These are phyloP conservation scores for Fusarium oxysporum DNA, from an alignment of 2,329 filamentous ascomycete genomes.

Conservation along the genomic window DNA sequence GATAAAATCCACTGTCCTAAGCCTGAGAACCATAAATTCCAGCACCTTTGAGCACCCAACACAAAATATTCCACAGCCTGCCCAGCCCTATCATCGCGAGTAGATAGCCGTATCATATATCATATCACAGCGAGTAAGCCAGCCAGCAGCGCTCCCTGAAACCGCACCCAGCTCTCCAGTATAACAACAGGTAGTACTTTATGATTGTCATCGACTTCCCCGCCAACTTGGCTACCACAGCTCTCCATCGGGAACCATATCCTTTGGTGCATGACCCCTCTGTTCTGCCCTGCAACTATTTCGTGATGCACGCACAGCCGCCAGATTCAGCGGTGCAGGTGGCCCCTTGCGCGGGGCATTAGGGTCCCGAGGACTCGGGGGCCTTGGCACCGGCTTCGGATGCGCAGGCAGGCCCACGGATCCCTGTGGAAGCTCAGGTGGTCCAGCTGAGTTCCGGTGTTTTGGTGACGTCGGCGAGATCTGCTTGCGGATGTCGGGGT, in stretches of 20 bases:
- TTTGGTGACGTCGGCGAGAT: conserved; percentile 44
- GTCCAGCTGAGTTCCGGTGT: conserved; percentile 28
- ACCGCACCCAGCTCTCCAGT: neutral
- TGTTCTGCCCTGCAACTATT: conserved; percentile 15
- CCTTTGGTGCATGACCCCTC: conserved; percentile 10
- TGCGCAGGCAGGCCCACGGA: conserved; percentile 48
- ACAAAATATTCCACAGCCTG: neutral
- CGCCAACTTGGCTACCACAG: conserved; percentile 13
- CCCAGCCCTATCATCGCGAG: neutral
- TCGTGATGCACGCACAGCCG: conserved; percentile 14
- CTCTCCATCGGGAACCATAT: conserved; percentile 31
- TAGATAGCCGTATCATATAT: neutral
- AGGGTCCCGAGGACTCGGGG: conserved; percentile 20
- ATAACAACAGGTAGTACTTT: neutral
- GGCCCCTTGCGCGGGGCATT: conserved; percentile 33
- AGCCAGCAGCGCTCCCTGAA: conserved; percentile 26
- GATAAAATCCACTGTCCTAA: neutral
- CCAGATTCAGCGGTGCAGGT: conserved; percentile 27
- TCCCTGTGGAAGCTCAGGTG: conserved; percentile 40
- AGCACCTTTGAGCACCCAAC: neutral
- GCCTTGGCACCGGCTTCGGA: conserved; percentile 40
- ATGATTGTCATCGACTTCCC: neutral
- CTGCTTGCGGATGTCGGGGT: conserved; percentile 50
- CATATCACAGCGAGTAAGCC: conserved; percentile 10
- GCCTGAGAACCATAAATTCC: neutral